Evolutionary conservation across 2,329 filamentous ascomycete genomes (phyloP).

Genomic region (Alternaria panax): DNA sequence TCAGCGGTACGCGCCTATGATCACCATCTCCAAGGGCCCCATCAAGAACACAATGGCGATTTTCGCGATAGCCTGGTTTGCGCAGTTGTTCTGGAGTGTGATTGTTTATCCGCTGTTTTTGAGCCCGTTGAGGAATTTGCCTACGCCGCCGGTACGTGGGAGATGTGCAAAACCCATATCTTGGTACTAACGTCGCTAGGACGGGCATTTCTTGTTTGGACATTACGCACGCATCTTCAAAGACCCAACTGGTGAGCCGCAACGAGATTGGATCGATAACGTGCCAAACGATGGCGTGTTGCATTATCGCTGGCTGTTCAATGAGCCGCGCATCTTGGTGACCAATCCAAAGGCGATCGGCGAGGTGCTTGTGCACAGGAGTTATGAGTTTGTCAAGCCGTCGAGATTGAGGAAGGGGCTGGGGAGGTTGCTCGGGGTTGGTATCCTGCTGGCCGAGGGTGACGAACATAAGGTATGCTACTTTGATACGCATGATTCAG

Average conservation of each 20-base stretch:
- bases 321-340: slow-evolving; percentile 54
- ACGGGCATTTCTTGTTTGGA: slow-evolving; percentile 49
- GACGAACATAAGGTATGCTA: slow-evolving; percentile 76
- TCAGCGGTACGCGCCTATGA: slow-evolving; percentile 43
- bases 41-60: slow-evolving; percentile 52
- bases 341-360: slow-evolving; percentile 57
- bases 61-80: slow-evolving; percentile 48
- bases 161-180: background rate
- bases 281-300: slow-evolving; percentile 65
- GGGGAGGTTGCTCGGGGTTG: slow-evolving; percentile 71
- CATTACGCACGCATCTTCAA: slow-evolving; percentile 53
- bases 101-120: slow-evolving; percentile 66
- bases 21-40: slow-evolving; percentile 42
- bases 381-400: slow-evolving; percentile 61
- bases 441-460: slow-evolving; percentile 83
- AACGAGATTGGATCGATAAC: slow-evolving; percentile 59
- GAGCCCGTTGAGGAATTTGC: slow-evolving; percentile 65
- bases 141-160: slow-evolving; percentile 58
- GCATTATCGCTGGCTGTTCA: slow-evolving; percentile 59
- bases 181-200: slow-evolving; percentile 19
- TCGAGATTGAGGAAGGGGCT: slow-evolving; percentile 60
- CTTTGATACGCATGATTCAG: background rate
- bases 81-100: slow-evolving; percentile 52
- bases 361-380: slow-evolving; percentile 60
- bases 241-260: slow-evolving; percentile 55